A percentile compares a stretch with the other conserved stretches of the same genome.
Conservation (phyloP, 73 alveolate species). For the Paramecium tetraurelia region DNA sequence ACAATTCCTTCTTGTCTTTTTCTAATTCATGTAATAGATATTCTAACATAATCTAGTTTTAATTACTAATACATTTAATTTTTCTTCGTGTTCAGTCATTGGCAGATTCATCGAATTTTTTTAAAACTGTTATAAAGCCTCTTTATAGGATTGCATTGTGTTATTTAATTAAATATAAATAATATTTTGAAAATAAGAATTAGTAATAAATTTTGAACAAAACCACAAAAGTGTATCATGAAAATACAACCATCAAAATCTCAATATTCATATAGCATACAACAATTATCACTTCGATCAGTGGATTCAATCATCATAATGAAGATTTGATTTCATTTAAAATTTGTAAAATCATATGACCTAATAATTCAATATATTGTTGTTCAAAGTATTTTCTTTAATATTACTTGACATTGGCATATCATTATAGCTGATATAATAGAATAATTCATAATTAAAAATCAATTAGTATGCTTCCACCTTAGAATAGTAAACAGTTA, state of each 20-base stretch:
- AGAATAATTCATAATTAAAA: background rate
- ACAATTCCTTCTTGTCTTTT: conserved; percentile 26
- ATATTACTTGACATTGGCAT: background rate
- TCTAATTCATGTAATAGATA: conserved; percentile 23
- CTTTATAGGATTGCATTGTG: conserved; percentile 21
- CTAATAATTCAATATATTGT: too few species aligned
- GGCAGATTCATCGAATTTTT: conserved; percentile 49
- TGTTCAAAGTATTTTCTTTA: background rate
- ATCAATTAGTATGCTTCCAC: too few species aligned
- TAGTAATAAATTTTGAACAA: background rate
- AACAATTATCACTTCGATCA: too few species aligned
- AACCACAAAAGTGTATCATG: background rate
- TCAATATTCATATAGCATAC: too few species aligned
- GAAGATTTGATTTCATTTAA: too few species aligned
- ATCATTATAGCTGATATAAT: background rate
- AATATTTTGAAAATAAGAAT: background rate
- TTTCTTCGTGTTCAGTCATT: conserved; percentile 46
- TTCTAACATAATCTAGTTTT: conserved; percentile 23
- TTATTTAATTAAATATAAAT: background rate
- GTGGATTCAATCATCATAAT: too few species aligned
- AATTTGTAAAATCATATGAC: too few species aligned
- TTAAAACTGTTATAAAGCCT: conserved; percentile 33
- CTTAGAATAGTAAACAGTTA: too few species aligned
- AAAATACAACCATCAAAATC: too few species aligned
- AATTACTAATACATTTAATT: conserved; percentile 38